Base-by-base conservation (phyloP, 2,329 filamentous ascomycete species). In the Scolecobasidium constrictum region DNA sequence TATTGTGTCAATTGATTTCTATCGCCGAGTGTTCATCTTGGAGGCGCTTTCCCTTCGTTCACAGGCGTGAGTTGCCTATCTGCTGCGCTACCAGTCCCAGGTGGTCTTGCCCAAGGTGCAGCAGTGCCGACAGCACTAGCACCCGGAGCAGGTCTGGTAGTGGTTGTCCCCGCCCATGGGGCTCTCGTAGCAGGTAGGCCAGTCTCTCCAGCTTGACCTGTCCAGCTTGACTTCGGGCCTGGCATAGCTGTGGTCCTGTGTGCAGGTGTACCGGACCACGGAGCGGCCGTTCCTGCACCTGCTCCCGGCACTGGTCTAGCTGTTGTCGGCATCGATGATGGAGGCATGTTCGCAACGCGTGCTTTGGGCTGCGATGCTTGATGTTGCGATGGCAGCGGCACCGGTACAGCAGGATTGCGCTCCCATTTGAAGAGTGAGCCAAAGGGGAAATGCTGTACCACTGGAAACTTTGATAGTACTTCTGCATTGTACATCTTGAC, bases 401-500 rank as follows among this genome's bases (percentile, higher is more conserved):
- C 22, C 28, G 52, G 47, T 13, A 65, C 66, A 6, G 54, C 49
- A 0, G 66, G 62, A 47, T 71, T 65, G n/a, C 53, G 49, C 48
- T 67, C 61, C 66, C 68, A 71, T 28, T 50, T 48, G 48, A 70
- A 71, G 9, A 72, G 53, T n/a, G 65, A 67, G 15, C 68, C 68
- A 44, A 72, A 70, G 3, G 63, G 65, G 46, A 72, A 96, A 62
- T 98, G 92, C 63, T 98, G 92, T n/a, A 98, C 86, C 3, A 98
- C 92, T 3, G 92, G 92, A 56, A 95, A 95, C 61, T 98, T 98
- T 31, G 84, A 86, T 12, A 98, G 70, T 3, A 98, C 92, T 66
- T 98, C 92, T 15, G 86, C 92, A 51, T 93, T 87, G 66, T 90
- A 98, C 92, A 98, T 98, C 64, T 96, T 98, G 55, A 98, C 78